Conservation (phyloP, 345 rosid species). For the Citrus sp. region DNA sequence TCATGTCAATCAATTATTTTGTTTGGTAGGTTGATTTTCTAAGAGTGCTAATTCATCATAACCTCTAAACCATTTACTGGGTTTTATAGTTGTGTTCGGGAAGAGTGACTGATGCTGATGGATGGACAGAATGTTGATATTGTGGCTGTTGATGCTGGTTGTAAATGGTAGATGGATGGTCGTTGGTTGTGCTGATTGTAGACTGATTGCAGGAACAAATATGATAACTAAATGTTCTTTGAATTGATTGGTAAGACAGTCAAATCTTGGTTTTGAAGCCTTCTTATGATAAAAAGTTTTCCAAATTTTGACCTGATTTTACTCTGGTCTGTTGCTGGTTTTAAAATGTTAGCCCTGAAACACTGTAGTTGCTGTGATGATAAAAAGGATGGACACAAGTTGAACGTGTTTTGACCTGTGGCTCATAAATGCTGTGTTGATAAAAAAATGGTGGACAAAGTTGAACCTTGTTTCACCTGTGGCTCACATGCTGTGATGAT, state of each 20-base stretch:
- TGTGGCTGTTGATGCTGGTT: slow-evolving; percentile 82
- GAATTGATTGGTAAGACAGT: slow-evolving; percentile 43
- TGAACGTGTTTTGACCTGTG: slow-evolving; percentile 24
- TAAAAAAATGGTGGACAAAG: slow-evolving; percentile 20
- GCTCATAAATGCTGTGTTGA: slow-evolving; percentile 15
- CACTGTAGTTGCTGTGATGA: slow-evolving; percentile 37
- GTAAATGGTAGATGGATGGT: slow-evolving; percentile 48
- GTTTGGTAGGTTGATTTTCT: background rate
- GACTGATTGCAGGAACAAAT: slow-evolving; percentile 23
- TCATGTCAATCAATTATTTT: slow-evolving; percentile 5
- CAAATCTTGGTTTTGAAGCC: slow-evolving; percentile 22
- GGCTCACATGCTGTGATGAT: slow-evolving; percentile 20
- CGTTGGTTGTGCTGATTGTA: slow-evolving; percentile 42
- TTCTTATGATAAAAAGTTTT: slow-evolving; percentile 20
- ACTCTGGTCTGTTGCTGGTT: slow-evolving; percentile 26
- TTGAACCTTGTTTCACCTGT: slow-evolving; percentile 23
- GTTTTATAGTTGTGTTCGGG: slow-evolving; percentile 68
- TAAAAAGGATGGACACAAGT: slow-evolving; percentile 14
- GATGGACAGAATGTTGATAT: slow-evolving; percentile 46
- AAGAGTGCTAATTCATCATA: slow-evolving; percentile 26
- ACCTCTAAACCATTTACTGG: slow-evolving; percentile 40
- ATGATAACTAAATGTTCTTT: slow-evolving; percentile 21
- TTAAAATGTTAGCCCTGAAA: slow-evolving; percentile 25
- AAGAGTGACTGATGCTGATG: slow-evolving; percentile 49
- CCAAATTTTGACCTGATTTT: slow-evolving; percentile 28